Conservation (phyloP, 768 basidiomycete genomes). For the Peribolospora kevripleyi region DNA sequence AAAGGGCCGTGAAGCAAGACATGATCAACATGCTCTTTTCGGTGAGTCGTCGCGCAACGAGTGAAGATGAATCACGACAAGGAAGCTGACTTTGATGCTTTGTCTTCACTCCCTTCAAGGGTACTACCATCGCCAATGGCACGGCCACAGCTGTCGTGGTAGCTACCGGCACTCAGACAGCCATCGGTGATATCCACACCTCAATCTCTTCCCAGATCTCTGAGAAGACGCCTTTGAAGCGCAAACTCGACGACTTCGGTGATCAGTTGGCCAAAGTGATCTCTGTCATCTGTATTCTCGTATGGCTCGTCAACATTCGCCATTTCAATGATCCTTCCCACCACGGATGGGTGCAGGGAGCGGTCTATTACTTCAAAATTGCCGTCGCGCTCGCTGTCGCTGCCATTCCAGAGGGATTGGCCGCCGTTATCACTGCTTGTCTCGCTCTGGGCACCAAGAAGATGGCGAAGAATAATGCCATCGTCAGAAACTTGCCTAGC, state of each 20-base stretch:
- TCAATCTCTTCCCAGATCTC: constrained; percentile 78
- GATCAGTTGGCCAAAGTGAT: constrained; percentile 96
- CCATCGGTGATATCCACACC: constrained; percentile 91
- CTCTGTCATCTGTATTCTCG: constrained; percentile 81
- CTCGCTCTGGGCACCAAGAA: constrained; percentile 91
- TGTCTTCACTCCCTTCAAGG: constrained; percentile 25
- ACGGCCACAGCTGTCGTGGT: constrained; percentile 67
- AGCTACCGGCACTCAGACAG: constrained; percentile 61
- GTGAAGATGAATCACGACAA: background rate
- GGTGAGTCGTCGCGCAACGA: constrained; percentile 24
- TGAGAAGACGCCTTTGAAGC: constrained; percentile 91
- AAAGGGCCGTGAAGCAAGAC: constrained; percentile 79
- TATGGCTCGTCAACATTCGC: constrained; percentile 90
- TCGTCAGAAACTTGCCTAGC: constrained; percentile 82
- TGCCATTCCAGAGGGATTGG: constrained; percentile 94
- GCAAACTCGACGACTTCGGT: constrained; percentile 93
- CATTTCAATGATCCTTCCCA: constrained; percentile 93
- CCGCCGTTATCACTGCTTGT: constrained; percentile 92
- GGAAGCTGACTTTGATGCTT: background rate
- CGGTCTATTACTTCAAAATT: constrained; percentile 98
- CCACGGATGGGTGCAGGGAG: constrained; percentile 69
- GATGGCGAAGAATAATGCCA: constrained; percentile 97
- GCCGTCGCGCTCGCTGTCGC: constrained; percentile 97
- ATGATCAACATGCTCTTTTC: constrained; percentile 94
- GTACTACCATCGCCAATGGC: constrained; percentile 89